phyloP scores from a whole-genome alignment of 306 rosid genomes.

The Dicorynia guianensis region DNA sequence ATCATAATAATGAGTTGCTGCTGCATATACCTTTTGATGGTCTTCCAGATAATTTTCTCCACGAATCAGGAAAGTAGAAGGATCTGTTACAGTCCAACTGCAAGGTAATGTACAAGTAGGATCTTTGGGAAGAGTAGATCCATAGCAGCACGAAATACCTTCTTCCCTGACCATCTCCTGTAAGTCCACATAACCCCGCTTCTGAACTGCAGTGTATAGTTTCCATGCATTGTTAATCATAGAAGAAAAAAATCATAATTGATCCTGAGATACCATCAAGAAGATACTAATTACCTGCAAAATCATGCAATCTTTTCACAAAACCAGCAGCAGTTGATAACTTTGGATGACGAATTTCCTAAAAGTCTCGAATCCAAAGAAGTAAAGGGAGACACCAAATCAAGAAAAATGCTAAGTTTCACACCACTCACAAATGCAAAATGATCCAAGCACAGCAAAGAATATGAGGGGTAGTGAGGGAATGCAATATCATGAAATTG shows the following conservation, averaged over 20 bases:
- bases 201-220: conserved; percentile 69
- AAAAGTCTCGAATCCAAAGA: conserved; percentile 43
- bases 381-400: conserved; percentile 28
- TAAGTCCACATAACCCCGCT: conserved; percentile 80
- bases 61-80: conserved; percentile 87
- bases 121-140: conserved; percentile 87
- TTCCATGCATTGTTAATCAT: conserved; percentile 39
- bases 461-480: not conserved
- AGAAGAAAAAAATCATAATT: conserved; percentile 35
- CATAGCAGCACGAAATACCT: conserved; percentile 59
- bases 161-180: conserved; percentile 78
- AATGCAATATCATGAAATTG: conserved; percentile 32
- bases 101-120: conserved; percentile 72
- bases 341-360: conserved; percentile 63
- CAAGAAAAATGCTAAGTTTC: conserved; percentile 40
- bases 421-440: conserved; percentile 21
- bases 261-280: conserved; percentile 30
- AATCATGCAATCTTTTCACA: conserved; percentile 84
- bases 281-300: conserved; percentile 71
- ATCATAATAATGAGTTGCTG: conserved; percentile 28
- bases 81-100: conserved; percentile 83
- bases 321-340: conserved; percentile 79
- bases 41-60: conserved; percentile 81
- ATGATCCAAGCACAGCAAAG: conserved; percentile 7
- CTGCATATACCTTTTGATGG: conserved; percentile 65